Evolutionary conservation across 2,329 filamentous ascomycete species (phyloP), one percentile per base, ranked within the genome.

Genomic region (Claviceps quebecensis): DNA sequence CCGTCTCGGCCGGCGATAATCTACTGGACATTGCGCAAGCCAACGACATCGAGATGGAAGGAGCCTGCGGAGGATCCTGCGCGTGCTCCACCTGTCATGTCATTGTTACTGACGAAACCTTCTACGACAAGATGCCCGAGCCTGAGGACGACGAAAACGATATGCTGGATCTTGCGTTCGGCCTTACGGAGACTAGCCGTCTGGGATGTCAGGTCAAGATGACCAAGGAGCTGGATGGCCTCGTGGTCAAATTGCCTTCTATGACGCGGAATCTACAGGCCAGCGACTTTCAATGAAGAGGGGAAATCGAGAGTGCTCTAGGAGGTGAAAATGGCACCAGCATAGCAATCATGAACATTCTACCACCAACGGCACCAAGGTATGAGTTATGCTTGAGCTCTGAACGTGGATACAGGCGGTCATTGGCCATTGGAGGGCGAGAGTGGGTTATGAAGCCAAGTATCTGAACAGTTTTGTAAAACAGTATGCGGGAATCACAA

Each of bases 251-350:
- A 67, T 70, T 98, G 62, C 93, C 93, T 13, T 82, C 81, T 39
- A 96, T 96, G 89, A 97, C 93, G 57, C 78, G 93, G 66, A 98
- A 98, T 64, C 63, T 98, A 69, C 93, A 98, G 71, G 87, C 88
- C 14, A 95, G 87, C 67, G 93, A 98, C 69, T 98, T 98, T 61
- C 72, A 74, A 60, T 54, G 47, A 54, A 29, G 36, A 19, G 1
- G 16, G 8, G n/a, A n/a, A 17, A 17, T 3, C 16, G 39, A n/a
- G 13, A 14, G 7, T 29, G 26, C 8, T 8, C 8, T 3, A 29
- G 26, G 26, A 8, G 8, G 7, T 9, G 26, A 8, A 8, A 29
- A 9, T 29, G 26, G 26, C 26, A 29, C 26, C 26, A 29, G 8
- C 8, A 29, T 9, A 29, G 9, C 1, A 29, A 29, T 3, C 26